These are phyloP conservation scores for Forsythia viridissima DNA, from an alignment of 257 asterid genomes.

Conservation along the genomic window DNA sequence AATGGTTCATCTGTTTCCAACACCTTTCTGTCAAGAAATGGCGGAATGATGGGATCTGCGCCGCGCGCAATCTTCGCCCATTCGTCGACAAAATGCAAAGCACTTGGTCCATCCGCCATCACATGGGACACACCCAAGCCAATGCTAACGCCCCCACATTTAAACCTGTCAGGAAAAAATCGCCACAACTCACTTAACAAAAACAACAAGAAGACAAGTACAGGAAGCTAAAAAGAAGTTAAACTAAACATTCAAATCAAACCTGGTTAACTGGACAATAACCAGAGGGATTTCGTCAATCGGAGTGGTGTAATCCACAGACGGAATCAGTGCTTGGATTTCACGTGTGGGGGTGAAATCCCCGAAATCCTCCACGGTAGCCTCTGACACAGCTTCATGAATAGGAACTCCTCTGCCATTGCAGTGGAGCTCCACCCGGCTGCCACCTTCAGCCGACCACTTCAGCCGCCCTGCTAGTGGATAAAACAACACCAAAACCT, in stretches of 20 bases:
- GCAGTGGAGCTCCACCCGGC: conserved; percentile 66
- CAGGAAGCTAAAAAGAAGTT: neutral
- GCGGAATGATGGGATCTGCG: conserved; percentile 26
- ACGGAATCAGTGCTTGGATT: conserved; percentile 42
- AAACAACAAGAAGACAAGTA: neutral
- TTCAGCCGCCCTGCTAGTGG: conserved; percentile 64
- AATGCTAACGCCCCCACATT: conserved; percentile 45
- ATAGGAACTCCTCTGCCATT: conserved; percentile 53
- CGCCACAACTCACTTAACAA: neutral
- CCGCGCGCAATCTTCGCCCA: conserved; percentile 45
- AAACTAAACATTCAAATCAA: neutral
- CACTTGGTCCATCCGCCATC: conserved; percentile 52
- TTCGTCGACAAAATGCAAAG: conserved; percentile 45
- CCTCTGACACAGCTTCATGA: conserved; percentile 57
- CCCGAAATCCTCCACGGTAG: conserved; percentile 50
- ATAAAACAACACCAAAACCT: conserved; percentile 47
- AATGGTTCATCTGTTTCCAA: neutral
- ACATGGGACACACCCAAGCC: conserved; percentile 47
- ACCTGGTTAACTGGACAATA: conserved; percentile 39
- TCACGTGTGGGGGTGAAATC: conserved; percentile 54
- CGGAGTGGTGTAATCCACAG: conserved; percentile 50
- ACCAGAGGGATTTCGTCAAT: conserved; percentile 43
- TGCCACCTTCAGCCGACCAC: conserved; percentile 45
- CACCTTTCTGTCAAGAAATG: conserved; percentile 38
- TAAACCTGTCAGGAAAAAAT: conserved; percentile 6